These are phyloP conservation scores for Euphorbia lathyris DNA, from an alignment of 345 rosid genomes.

Conservation along the genomic window DNA sequence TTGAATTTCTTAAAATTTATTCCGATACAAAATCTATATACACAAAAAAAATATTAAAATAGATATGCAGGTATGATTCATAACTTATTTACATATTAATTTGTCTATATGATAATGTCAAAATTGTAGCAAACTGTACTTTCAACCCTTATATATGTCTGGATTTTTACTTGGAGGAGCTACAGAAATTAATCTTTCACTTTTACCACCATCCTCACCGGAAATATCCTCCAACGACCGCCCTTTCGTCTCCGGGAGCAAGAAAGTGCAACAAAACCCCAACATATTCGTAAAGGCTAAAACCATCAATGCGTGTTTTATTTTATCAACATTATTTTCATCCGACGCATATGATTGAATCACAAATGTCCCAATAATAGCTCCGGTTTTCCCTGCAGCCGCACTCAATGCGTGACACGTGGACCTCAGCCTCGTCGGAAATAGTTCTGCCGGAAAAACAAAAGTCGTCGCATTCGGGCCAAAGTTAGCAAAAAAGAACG, in stretches of 20 bases:
- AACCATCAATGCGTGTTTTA: conserved; percentile 29
- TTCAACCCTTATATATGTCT: not conserved
- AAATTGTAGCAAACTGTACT: not conserved
- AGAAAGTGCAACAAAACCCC: conserved; percentile 52
- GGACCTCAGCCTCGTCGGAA: conserved; percentile 51
- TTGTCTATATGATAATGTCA: too few species aligned
- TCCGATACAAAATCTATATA: too few species aligned
- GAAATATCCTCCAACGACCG: conserved; percentile 57
- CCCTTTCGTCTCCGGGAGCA: conserved; percentile 50
- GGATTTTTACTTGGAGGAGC: not conserved
- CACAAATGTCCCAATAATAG: conserved; percentile 48
- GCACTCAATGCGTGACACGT: conserved; percentile 61
- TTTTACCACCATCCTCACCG: conserved; percentile 43
- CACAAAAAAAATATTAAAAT: too few species aligned
- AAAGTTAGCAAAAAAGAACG: conserved; percentile 61
- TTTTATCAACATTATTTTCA: not conserved
- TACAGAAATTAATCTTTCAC: conserved; percentile 3
- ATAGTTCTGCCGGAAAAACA: conserved; percentile 57
- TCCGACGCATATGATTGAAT: conserved; percentile 38
- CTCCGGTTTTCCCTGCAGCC: conserved; percentile 57
- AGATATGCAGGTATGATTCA: too few species aligned
- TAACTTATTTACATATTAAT: too few species aligned
- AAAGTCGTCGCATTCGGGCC: conserved; percentile 61
- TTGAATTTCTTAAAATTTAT: too few species aligned
- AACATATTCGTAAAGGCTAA: conserved; percentile 48